phyloP scores from a whole-genome alignment of 352 stramenopile genomes.

The Poterioochromonas sp. region DNA sequence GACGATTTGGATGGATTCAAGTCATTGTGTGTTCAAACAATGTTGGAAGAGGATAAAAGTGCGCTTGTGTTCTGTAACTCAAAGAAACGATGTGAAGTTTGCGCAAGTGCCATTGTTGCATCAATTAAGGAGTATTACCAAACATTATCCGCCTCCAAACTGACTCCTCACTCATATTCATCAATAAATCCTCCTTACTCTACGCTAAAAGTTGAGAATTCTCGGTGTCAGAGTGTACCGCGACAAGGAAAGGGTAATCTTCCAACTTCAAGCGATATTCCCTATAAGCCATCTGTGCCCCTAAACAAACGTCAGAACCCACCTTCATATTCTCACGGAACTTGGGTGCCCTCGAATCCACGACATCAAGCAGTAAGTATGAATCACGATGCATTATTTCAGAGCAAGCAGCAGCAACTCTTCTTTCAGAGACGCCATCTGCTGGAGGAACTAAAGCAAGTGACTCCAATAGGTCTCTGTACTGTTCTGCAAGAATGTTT shows the following conservation, averaged over 20 bases:
- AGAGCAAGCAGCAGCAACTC: neutral
- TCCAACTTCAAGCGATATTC: neutral
- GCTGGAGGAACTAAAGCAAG: neutral
- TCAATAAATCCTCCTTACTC: neutral
- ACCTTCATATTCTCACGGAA: neutral
- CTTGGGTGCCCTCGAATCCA: neutral
- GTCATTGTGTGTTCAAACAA: neutral
- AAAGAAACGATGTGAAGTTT: slow-evolving; percentile 36
- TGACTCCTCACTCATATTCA: neutral
- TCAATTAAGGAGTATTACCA: neutral
- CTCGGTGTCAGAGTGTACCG: too few relatives aligned
- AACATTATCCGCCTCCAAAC: neutral
- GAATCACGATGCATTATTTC: neutral
- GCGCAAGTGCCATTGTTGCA: neutral
- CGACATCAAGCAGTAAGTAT: neutral
- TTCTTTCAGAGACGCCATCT: neutral
- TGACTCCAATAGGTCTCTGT: neutral
- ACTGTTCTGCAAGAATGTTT: neutral
- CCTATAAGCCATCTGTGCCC: too few relatives aligned
- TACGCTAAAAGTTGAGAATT: neutral
- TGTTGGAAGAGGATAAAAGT: slow-evolving; percentile 33
- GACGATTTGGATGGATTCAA: slow-evolving; percentile 12
- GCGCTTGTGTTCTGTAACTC: slow-evolving; percentile 39
- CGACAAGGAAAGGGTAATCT: too few relatives aligned
- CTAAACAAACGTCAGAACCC: too few relatives aligned